Conservation (phyloP, 2,329 filamentous ascomycete species). For the Graphiopsis chlorocephala region DNA sequence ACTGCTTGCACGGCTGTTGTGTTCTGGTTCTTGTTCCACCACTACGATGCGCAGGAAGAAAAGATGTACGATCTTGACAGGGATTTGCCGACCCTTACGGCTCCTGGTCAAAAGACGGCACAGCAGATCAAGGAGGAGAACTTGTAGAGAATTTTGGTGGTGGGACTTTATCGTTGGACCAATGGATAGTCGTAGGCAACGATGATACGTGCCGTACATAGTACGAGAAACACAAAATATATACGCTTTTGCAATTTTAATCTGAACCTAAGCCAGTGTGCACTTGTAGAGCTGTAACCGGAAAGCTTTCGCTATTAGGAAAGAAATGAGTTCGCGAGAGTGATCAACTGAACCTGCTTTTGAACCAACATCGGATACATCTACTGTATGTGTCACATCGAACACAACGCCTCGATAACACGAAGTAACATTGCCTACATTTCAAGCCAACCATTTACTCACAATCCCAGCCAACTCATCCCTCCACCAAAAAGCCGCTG, state of each 20-base stretch:
- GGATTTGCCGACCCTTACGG: not conserved
- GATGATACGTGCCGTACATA: not conserved
- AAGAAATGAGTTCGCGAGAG: not conserved
- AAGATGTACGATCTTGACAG: conserved; percentile 49
- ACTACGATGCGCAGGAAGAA: conserved; percentile 50
- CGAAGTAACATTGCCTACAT: not conserved
- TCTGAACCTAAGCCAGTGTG: not conserved
- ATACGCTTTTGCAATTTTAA: not conserved
- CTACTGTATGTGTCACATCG: not conserved
- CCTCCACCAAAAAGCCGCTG: conserved; percentile 6
- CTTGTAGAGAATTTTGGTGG: not conserved
- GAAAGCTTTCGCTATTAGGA: not conserved
- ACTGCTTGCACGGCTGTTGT: conserved; percentile 24
- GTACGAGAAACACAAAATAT: not conserved
- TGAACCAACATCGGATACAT: not conserved
- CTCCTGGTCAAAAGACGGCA: not conserved
- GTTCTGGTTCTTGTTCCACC: conserved; percentile 33
- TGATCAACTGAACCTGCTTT: not conserved
- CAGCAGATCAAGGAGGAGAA: conserved; percentile 10
- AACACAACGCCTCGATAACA: not conserved
- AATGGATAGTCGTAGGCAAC: not conserved
- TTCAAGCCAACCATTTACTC: not conserved
- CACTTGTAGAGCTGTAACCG: not conserved
- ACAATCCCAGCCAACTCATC: not conserved
- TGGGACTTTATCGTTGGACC: not conserved